Evolutionary conservation across 257 asterid genomes (phyloP), one percentile per base, ranked within the genome.

Genomic region (Nicotiana attenuata): DNA sequence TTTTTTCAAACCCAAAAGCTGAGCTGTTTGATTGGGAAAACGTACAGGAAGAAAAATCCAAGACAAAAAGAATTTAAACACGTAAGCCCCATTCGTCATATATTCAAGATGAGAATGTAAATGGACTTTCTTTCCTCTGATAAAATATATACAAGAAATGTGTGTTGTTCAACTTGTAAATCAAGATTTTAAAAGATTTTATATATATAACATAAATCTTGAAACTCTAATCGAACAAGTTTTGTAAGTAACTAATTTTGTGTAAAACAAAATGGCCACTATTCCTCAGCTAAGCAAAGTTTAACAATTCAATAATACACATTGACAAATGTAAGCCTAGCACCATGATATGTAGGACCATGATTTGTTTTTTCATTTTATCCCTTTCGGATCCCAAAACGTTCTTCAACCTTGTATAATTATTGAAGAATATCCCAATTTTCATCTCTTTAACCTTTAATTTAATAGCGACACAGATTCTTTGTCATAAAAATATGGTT

Each of bases 41-140:
- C 7, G 38, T 33, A 41, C 17, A 73, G 10, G 45, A 24, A 47
- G 22, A 24, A 16, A 50, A 75, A 50, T 16, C 14, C 52, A 47
- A 47, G 63, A 24, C 79, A 75, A 75, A 75, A 50, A 50, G 79
- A 75, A 75, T 75, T 50, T 50, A 14, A 50, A 75, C 52, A 45
- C 38, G 1, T 55, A n/a, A 7, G 8, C 47, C 61, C 13, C 60
- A 5, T n/a, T n/a, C 52, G 31, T 69, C 63, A 75, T 75, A 75
- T 26, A 13, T 75, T 50, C 79, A 24, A 50, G 41, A 75, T 47
- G 79, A 73, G 79, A 50, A 50, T 50, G 24, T 47, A 41, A 2
- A 41, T 41, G 47, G 61, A 24, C 41, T n/a, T 38, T 38, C 31
- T 28, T 20, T 5, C 19, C 22, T 71, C 8, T 14, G 13, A 68